Conservation (phyloP, 2,329 filamentous ascomycete genomes). For the Apiospora malaysiana region DNA sequence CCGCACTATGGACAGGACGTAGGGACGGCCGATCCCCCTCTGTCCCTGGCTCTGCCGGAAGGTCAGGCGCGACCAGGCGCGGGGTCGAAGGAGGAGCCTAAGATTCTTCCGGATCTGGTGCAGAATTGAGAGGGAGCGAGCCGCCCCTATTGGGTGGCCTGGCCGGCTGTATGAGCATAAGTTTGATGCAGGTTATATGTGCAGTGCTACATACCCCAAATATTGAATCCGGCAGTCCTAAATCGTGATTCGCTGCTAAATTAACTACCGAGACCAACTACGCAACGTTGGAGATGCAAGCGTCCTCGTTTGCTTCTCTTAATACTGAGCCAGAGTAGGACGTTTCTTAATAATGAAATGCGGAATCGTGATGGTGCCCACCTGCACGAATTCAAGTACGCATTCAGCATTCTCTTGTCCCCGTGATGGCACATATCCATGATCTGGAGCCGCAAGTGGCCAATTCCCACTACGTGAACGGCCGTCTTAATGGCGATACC, state of each 20-base stretch:
- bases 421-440: conserved; percentile 44
- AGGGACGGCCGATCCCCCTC: conserved; percentile 45
- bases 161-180: neutral
- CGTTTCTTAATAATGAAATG: neutral
- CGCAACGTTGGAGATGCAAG: neutral
- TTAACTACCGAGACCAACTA: neutral
- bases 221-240: neutral
- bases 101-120: conserved; percentile 41
- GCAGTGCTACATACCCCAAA: neutral
- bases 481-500: conserved; percentile 33
- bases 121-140: neutral
- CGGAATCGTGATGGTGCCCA: neutral
- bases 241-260: neutral
- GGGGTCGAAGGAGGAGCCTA: conserved; percentile 40
- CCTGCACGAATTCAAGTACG: neutral
- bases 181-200: neutral
- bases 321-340: neutral
- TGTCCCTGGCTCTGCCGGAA: conserved; percentile 47
- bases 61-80: conserved; percentile 44
- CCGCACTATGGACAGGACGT: conserved; percentile 50
- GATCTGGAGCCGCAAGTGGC: conserved; percentile 40
- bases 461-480: conserved; percentile 39
- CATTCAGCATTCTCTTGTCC: neutral
- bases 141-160: neutral
- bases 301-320: neutral